Evolutionary conservation across 441 rosid genomes (phyloP).

Genomic region (Populus tomentosa): DNA sequence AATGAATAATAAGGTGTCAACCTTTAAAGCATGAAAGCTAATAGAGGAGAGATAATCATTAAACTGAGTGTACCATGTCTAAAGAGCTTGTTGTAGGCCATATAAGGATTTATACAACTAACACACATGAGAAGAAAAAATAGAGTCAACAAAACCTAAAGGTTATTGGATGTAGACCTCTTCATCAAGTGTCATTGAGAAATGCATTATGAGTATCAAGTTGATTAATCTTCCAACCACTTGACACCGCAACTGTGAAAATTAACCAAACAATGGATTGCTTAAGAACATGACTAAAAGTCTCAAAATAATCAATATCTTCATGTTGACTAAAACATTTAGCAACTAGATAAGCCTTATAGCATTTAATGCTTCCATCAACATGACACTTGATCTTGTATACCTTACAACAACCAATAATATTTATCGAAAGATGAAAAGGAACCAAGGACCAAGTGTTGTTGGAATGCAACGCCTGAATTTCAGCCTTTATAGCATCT

Average conservation of each 20-base stretch:
- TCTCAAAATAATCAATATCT: slow-evolving; percentile 5
- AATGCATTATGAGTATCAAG: too few species aligned
- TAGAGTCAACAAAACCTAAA: too few species aligned
- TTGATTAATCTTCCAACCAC: background rate
- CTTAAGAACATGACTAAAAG: slow-evolving; percentile 9
- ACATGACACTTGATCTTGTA: background rate
- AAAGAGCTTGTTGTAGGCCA: slow-evolving; percentile 1
- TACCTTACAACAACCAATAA: background rate
- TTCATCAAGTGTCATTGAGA: too few species aligned
- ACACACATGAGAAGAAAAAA: too few species aligned
- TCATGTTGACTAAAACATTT: background rate
- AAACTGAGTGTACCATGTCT: background rate
- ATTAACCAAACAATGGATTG: background rate
- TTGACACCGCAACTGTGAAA: background rate
- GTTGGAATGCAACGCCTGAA: too few species aligned
- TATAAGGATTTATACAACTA: background rate
- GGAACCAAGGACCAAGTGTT: too few species aligned
- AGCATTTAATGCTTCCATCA: background rate
- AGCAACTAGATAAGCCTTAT: slow-evolving; percentile 2
- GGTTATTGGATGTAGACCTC: too few species aligned
- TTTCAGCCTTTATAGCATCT: too few species aligned
- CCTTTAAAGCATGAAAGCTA: background rate
- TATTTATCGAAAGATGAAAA: too few species aligned
- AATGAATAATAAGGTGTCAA: background rate
- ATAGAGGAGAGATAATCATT: background rate